Conservation (phyloP, 2,329 filamentous ascomycete species). For the Neoscytalidium dimidiatum region DNA sequence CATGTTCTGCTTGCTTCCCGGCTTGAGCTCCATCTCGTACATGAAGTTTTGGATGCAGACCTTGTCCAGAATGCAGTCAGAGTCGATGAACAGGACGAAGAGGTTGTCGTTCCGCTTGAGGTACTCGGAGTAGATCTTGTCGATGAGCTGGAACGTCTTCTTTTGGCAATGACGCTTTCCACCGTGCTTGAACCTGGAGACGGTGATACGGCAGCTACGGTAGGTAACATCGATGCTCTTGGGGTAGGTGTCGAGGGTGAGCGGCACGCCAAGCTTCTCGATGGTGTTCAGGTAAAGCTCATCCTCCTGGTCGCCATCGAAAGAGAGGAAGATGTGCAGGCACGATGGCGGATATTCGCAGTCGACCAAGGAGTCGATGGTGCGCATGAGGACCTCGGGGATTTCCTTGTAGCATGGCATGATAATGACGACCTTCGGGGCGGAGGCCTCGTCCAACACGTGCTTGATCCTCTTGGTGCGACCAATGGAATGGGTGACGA, state of each 20-base stretch:
- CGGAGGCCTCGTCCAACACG: slow-evolving; percentile 78
- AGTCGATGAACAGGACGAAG: slow-evolving; percentile 96
- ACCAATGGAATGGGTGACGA: slow-evolving; percentile 84
- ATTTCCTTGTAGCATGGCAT: slow-evolving; percentile 98
- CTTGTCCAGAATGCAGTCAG: slow-evolving; percentile 89
- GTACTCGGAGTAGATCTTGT: slow-evolving; percentile 87
- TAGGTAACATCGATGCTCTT: slow-evolving; percentile 90
- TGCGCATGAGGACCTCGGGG: slow-evolving; percentile 78
- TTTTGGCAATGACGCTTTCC: slow-evolving; percentile 96
- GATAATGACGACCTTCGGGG: slow-evolving; percentile 91
- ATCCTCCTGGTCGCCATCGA: slow-evolving; percentile 87
- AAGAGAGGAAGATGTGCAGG: slow-evolving; percentile 92
- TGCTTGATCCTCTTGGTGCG: slow-evolving; percentile 80
- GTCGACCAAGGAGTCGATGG: slow-evolving; percentile 87
- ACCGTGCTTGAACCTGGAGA: slow-evolving; percentile 89
- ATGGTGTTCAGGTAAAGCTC: slow-evolving; percentile 87
- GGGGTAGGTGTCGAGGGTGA: slow-evolving; percentile 76
- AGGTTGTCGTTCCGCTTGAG: slow-evolving; percentile 85
- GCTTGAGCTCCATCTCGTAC: slow-evolving; percentile 97
- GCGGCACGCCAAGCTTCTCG: slow-evolving; percentile 77
- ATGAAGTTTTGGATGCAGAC: slow-evolving; percentile 96
- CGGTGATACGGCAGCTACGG: slow-evolving; percentile 78
- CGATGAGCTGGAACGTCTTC: slow-evolving; percentile 86
- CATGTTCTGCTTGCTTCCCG: slow-evolving; percentile 89
- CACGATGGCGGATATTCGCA: slow-evolving; percentile 92